phyloP scores from a whole-genome alignment of 345 rosid genomes.

The Rhizophora mangle region DNA sequence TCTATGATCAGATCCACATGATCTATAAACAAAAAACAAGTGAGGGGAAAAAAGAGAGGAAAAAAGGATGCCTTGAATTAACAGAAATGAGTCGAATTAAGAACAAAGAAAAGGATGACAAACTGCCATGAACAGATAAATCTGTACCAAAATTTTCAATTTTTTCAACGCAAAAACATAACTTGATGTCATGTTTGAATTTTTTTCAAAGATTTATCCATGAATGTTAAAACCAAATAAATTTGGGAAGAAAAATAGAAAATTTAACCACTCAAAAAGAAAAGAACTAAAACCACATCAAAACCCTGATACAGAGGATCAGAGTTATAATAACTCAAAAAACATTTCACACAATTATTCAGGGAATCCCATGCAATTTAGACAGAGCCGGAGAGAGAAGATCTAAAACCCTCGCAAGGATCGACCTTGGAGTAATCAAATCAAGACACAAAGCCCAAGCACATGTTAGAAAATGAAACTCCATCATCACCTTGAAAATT shows the following conservation, averaged over 20 bases:
- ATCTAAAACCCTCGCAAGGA: slow-evolving; percentile 33
- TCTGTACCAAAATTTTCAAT: not conserved
- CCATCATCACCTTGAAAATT: not conserved
- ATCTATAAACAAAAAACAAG: slow-evolving; percentile 14
- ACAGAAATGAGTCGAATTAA: not conserved
- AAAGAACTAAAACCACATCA: slow-evolving; percentile 33
- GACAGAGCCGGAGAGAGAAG: slow-evolving; percentile 12
- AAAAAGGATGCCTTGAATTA: not conserved
- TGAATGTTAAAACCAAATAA: slow-evolving; percentile 1
- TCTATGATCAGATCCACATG: slow-evolving; percentile 27
- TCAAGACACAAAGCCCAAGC: not conserved
- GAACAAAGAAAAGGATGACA: not conserved
- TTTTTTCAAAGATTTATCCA: no score
- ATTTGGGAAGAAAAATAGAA: not conserved
- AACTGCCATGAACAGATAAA: not conserved
- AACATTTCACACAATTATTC: slow-evolving; percentile 12
- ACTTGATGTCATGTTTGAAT: slow-evolving; percentile 4
- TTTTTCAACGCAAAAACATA: not conserved
- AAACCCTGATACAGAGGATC: slow-evolving; percentile 32
- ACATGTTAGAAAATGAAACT: not conserved
- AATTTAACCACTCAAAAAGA: not conserved
- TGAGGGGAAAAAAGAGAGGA: not conserved
- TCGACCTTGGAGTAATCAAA: slow-evolving; percentile 18
- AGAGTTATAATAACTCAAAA: slow-evolving; percentile 11
- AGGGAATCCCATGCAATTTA: slow-evolving; percentile 15